Conservation (phyloP, 345 rosid genomes). For the Gossypium herbaceum region DNA sequence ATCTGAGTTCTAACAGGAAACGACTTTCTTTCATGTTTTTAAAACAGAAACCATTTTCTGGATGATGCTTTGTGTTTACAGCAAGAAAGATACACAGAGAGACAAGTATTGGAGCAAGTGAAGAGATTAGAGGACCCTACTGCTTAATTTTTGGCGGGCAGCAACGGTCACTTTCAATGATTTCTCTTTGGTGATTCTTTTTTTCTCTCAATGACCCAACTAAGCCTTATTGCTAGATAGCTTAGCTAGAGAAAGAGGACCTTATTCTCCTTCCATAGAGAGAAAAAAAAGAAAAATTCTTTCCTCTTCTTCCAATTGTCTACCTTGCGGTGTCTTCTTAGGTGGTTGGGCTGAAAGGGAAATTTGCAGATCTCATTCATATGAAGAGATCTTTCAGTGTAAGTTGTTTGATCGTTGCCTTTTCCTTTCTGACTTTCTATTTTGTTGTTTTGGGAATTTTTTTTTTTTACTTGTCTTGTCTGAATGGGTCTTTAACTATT, state of each 20-base stretch:
- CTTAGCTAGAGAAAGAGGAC: conserved; percentile 26
- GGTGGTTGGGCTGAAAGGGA: conserved; percentile 30
- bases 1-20: background rate
- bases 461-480: background rate
- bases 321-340: conserved; percentile 12
- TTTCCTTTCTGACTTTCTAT: background rate
- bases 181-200: conserved; percentile 39
- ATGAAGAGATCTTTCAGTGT: conserved; percentile 85
- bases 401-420: conserved; percentile 30
- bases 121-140: conserved; percentile 63
- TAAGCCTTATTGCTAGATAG: conserved; percentile 32
- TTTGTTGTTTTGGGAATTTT: background rate
- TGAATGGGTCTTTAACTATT: background rate
- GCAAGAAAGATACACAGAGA: conserved; percentile 12
- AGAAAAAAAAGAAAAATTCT: background rate
- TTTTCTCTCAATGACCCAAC: conserved; percentile 49
- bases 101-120: conserved; percentile 37
- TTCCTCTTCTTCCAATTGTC: conserved; percentile 22
- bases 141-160: conserved; percentile 72
- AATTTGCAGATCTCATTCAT: conserved; percentile 58
- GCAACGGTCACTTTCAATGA: conserved; percentile 75
- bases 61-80: conserved; percentile 4
- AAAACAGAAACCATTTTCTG: conserved; percentile 7
- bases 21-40: background rate
- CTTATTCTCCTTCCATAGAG: conserved; percentile 8